Base-by-base conservation (phyloP, 2,329 filamentous ascomycete genomes). In the Colletotrichum tabaci region DNA sequence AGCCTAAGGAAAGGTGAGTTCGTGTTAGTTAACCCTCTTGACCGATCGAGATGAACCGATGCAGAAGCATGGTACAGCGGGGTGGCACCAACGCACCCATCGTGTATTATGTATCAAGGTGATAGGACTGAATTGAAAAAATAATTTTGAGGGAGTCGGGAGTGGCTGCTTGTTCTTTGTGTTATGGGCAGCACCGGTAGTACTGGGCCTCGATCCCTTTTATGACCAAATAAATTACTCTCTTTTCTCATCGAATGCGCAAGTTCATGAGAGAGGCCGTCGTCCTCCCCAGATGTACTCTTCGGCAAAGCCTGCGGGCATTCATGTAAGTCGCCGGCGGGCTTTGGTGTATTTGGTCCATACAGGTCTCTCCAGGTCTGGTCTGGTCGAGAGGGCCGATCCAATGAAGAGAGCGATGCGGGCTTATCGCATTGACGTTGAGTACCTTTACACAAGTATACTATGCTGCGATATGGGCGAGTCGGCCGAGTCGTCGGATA, bases 291-390 rank as follows among this genome's bases (percentile, higher is more conserved):
- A 18, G 52, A 58, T 44, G 53, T 55, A 38, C 46, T 42, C 44
- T 49, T 71, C 58, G 42, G 66, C 69, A 38, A 69, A 64, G 69
- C 69, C 69, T 71, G 50, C 69, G 69, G 68, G 69, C 69, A 64
- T 46, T 71, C 52, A 49, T 71, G 30, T 58, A 49, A 58, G 65
- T 69, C 52, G 69, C 69, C 69, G 69, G 58, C 69, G 69, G 69
- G 44, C 65, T n/a, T 47, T 47, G 23, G 49, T 30, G 18, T 55
- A 42, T 68, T 47, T 42, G 35, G n/a, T 61, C 46, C 60, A 63
- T 63, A 42, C 35, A 64, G n/a, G n/a, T 46, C 42, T 35, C n/a
- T 60, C 23, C 26, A 53, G 53, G 38, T 35, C 64, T 53, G 50
- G 40, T 21, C 38, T 26, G 35, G 40, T 18, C 44, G n/a, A 60